Evolutionary conservation across 148 eudicot genomes (phyloP), one percentile per base, ranked within the genome.

Genomic region (Amaranthus cruentus): DNA sequence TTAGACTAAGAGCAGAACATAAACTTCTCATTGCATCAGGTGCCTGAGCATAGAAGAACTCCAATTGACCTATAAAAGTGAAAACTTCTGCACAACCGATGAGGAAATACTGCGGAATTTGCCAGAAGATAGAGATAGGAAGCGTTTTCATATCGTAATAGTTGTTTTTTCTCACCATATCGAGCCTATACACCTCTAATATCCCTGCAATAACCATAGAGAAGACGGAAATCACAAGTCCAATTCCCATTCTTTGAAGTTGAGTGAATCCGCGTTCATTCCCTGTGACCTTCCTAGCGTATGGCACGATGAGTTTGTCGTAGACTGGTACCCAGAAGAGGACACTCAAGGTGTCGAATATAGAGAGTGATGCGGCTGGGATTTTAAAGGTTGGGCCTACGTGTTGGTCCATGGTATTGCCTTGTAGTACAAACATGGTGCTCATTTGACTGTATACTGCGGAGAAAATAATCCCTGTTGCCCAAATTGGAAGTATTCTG

Each of bases 1-100:
- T 79, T 2, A 89, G 86, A 2, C 87, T 77, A 6, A 87, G 73
- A 28, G 93, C 93, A 0, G 93, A 82, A 69, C 87, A 84, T 47
- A 89, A 62, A 72, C 93, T 89, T 77, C 93, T 85, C 90, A 89
- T 89, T 0, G 84, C 86, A 53, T 89, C 93, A 1, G 93, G 93
- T 1, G 90, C 89, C 68, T 89, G 90, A 44, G 85, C 93, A 64
- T 89, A 89, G 86, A 85, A 89, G 76, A 89, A 87, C 71, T 89
- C 90, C 4, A 87, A 3, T 54, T 89, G 90, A 55, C 86, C 93
- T 2, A 89, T 75, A 28, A 85, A 87, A 1, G 82, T 83, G 47
- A 89, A 89, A 7, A 87, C 88, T 74, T 89, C 93, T 0, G 90
- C 90, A 64, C 87, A 85, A 9, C 93, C 93, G 1, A 89, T 72